Evolutionary conservation across 352 stramenopile genomes (phyloP).

Genomic region (Pythium vanterpoolii): DNA sequence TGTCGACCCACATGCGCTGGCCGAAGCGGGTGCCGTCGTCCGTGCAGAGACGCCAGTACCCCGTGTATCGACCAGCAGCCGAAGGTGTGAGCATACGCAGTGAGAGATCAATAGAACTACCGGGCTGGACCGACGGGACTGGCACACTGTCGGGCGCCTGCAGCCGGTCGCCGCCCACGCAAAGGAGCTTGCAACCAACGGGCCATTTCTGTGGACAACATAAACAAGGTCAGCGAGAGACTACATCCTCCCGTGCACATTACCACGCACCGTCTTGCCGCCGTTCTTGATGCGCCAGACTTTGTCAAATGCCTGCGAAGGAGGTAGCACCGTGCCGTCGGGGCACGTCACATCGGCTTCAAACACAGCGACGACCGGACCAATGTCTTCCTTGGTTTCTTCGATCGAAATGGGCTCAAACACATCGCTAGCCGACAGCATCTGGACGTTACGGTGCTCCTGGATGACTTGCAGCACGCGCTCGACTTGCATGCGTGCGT

Average conservation of each 20-base stretch:
- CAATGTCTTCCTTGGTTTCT: conserved; percentile 67
- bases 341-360: conserved; percentile 84
- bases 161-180: conserved; percentile 74
- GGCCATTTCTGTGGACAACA: conserved; percentile 53
- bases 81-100: conserved; percentile 64
- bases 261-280: conserved; percentile 36
- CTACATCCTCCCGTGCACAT: background rate
- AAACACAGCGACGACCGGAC: conserved; percentile 76
- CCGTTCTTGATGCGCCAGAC: conserved; percentile 87
- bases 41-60: conserved; percentile 87
- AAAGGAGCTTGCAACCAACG: conserved; percentile 58
- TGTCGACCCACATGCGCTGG: conserved; percentile 87
- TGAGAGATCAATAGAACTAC: conserved; percentile 71
- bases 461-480: conserved; percentile 71
- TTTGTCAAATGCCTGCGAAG: conserved; percentile 75
- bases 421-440: conserved; percentile 66
- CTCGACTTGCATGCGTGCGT: conserved; percentile 68
- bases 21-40: conserved; percentile 81
- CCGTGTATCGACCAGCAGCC: conserved; percentile 74
- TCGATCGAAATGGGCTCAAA: conserved; percentile 71
- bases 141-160: conserved; percentile 66
- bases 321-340: conserved; percentile 74
- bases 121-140: conserved; percentile 63
- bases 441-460: conserved; percentile 62
- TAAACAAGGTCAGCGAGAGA: background rate